Base-by-base conservation (phyloP, 192 early-diverging fungal genomes). In the Dissophora globulifera region DNA sequence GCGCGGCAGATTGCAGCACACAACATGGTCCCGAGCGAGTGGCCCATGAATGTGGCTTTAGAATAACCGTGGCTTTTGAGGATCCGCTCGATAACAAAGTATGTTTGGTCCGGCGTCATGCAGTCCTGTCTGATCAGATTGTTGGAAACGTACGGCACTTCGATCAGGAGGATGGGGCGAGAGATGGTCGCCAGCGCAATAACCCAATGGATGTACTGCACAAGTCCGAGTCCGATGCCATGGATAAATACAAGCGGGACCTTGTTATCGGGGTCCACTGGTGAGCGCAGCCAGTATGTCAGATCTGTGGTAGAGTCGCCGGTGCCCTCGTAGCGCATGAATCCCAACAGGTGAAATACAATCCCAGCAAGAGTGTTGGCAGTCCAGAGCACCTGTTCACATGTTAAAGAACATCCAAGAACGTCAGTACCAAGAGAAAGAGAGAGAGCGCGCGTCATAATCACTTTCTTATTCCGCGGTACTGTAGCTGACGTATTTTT, bases 61-160 rank as follows among this genome's bases (percentile, higher is more conserved):
- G 67, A 31, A 53, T 80, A 84, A 0, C 75, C 78, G 54, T 89
- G 85, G 7, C 38, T 29, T 27, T 76, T 69, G 4, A 92, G 69
- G 79, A 92, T 88, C 0, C 79, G 51, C 32, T 82, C 80, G 32
- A 92, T 80, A 20, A 84, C 88, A 33, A 67, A 38, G 7, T 89
- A 82, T 4, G 81, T 86, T 45, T 87, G 83, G 22, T 85, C 78
- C 10, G 83, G 83, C 4, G 79, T 80, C 19, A 88, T 88, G 22
- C 86, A 83, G 41, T 84, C 53, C 7, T 31, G 12, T 17, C 86
- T 81, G 7, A 83, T 71, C 46, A 92, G 63, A 25, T 83, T 87
- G 87, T 91, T 91, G 17, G 89, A 87, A 1, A 90, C 86, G 58
- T 88, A 81, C 0, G 89, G 86, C 11, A 91, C 67, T 57, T 93